Evolutionary conservation across 2,329 filamentous ascomycete species (phyloP).

Genomic region (Epichloe brachyelytri): DNA sequence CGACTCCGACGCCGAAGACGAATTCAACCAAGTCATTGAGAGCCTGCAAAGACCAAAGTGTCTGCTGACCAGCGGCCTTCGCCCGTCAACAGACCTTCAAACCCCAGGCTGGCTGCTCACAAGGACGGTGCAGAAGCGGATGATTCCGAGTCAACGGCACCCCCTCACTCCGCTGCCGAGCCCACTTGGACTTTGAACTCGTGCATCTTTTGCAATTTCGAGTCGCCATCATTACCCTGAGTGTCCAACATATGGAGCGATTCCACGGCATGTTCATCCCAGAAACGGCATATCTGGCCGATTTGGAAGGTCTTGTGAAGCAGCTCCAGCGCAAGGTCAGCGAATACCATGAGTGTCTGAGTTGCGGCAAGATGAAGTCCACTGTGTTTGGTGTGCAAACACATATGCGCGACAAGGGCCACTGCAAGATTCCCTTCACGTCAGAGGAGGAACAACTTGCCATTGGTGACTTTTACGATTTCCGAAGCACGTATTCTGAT

Average conservation of each 20-base stretch:
- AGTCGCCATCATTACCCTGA: conserved; percentile 64
- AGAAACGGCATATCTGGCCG: conserved; percentile 69
- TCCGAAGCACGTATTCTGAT: conserved; percentile 89
- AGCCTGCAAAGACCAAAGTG: conserved; percentile 61
- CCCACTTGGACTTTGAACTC: conserved; percentile 32
- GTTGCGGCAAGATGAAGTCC: conserved; percentile 72
- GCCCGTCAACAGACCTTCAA: conserved; percentile 40
- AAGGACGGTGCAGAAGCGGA: conserved; percentile 26
- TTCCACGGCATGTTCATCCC: conserved; percentile 94
- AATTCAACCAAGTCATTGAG: conserved; percentile 67
- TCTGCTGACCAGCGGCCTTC: conserved; percentile 34
- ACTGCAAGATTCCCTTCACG: conserved; percentile 92
- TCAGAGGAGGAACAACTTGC: conserved; percentile 83
- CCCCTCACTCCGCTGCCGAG: conserved; percentile 22
- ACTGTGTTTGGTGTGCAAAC: conserved; percentile 75
- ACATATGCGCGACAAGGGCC: conserved; percentile 93
- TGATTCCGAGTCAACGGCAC: conserved; percentile 30
- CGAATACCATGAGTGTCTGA: conserved; percentile 72
- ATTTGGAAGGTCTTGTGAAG: conserved; percentile 68
- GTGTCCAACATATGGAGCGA: conserved; percentile 78
- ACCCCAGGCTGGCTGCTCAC: conserved; percentile 31
- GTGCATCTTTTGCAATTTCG: conserved; percentile 88
- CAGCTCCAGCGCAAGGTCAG: conserved; percentile 71
- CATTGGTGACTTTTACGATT: conserved; percentile 95
- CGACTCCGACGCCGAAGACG: conserved; percentile 57